Evolutionary conservation across 371 early-diverging fungal genomes (phyloP), one percentile per base, ranked within the genome.

Genomic region (Mortierella sp.): DNA sequence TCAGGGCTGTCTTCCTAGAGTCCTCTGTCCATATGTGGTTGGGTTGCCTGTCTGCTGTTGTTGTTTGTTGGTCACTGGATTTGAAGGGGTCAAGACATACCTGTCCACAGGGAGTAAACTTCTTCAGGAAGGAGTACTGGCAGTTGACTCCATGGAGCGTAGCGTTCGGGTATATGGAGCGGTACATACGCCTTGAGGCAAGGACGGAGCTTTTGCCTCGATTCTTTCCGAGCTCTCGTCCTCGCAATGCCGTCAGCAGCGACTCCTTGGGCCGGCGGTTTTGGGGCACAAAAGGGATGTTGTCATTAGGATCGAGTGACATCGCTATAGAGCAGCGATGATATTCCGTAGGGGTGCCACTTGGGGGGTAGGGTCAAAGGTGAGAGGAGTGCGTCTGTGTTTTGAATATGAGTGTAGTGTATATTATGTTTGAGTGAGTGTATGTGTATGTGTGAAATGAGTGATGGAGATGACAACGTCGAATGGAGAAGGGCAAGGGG

Each of bases 51-150:
- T 31, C 11, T 59, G 8, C 6, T 13, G 14, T 59, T 57, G 28
- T 13, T 57, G 8, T 46, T 8, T 46, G 13, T 13, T 46, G 13
- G 48, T 46, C 48, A 46, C 48, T 46, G 13, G 57, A n/a, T 9
- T 54, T 11, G 14, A 31, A 28, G 26, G 11, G 31, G 4, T 0
- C 14, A n/a, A 14, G 26, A 44, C 72, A 34, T 84, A 81, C 85
- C 76, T 84, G 85, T 6, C 85, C 85, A 50, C 85, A 84, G 16
- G 85, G 85, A 24, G 85, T 81, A 57, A 84, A 84, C 71, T 77
- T 74, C 59, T 81, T 84, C 59, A 84, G 81, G 69, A 80, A 75
- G 14, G 83, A 83, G 78, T 77, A 81, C 53, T 77, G 81, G 53
- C 85, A 81, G 31, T 80, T 78, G n/a, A 84, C 76, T 10, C 78